Evolutionary conservation across 495 filamentous ascomycete genomes (phyloP), one percentile per base, ranked within the genome.

Genomic region (Oleoguttula mirabilis): DNA sequence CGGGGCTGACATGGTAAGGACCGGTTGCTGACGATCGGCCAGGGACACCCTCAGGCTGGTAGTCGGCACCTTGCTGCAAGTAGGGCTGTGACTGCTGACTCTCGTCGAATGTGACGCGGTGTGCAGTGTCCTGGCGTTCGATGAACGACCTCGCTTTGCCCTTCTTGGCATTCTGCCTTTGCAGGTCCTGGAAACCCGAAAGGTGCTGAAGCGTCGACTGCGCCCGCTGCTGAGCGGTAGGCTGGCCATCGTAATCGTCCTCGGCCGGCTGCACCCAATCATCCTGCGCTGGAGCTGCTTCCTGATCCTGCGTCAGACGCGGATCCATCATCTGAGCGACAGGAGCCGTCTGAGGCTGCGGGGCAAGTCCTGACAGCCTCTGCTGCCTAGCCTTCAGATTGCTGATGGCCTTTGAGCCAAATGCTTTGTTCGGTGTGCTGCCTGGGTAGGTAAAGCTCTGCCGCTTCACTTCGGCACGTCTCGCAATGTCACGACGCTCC

Each of bases 61-160:
- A 39, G 11, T 8, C 8, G 25, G 10, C n/a, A 16, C 12, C 39
- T 36, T 24, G 8, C 12, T 17, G 21, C 35, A 15, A 3, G 5
- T 3, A 3, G 4, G 32, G 24, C 32, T 46, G 48, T 8, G 42
- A 30, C 16, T 16, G 23, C 41, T 56, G 43, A 22, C 25, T 46
- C 14, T 55, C 52, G 47, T 57, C 52, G 36, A 57, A 66, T 17
- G 27, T 31, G 16, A 67, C 39, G 15, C 56, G 36, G 23, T 47
- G 30, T 10, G 63, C 66, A 44, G 56, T 47, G 3, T 45, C 30
- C 41, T 71, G 66, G 7, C 38, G 55, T 50, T 70, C 68, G 12
- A 64, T 41, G 11, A 70, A 58, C 2, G 40, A 41, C 34, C 28
- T 22, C 19, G 50, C 45, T 24, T 48, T 41, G 19, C 47, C 45